Base-by-base conservation (phyloP, 179 eudicot species). In the Camellia oleifera region DNA sequence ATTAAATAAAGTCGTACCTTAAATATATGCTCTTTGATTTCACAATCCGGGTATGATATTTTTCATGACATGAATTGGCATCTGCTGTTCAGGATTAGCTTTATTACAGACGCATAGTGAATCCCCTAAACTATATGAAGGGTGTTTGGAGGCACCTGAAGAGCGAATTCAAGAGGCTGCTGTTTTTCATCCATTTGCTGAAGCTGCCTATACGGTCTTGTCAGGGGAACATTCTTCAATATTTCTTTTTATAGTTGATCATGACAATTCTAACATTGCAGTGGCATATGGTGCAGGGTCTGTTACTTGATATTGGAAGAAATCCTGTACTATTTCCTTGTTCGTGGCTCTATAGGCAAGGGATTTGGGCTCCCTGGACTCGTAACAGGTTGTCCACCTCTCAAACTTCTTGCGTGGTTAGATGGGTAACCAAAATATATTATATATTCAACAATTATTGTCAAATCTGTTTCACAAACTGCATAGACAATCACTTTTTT, bases 341-440 rank as follows among this genome's bases (percentile, higher is more conserved):
- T 80, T 88, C 85, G n/a, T 93, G 97, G 97, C 91, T 93, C 65
- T 86, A 89, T 78, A 91, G 97, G 84, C 97, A 93, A 88, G 97
- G 95, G 69, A 83, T 93, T 80, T 78, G 91, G 54, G 82, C 90
- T 44, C 89, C 91, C 45, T 93, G 97, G 92, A 85, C 84, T 82
- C 90, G 91, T 52, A 85, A 87, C 85, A 93, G 95, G 93, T 90
- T 84, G 77, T 32, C 69, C 79, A 68, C 79, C 76, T 74, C 70
- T 78, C 81, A 75, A 77, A 76, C 56, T 79, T 81, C 83, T 83
- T 46, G 60, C 75, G 3, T 82, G 73, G 52, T 52, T n/a, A 66
- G 12, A 40, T 54, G 53, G 53, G 48, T 17, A 53, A 40, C 48
- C 0, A n/a, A 26, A 20, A 53, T 64, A 12, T 15, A 10, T 48